These are phyloP conservation scores for Fulvia fulva DNA, from an alignment of 2,329 filamentous ascomycete species.

Conservation along the genomic window DNA sequence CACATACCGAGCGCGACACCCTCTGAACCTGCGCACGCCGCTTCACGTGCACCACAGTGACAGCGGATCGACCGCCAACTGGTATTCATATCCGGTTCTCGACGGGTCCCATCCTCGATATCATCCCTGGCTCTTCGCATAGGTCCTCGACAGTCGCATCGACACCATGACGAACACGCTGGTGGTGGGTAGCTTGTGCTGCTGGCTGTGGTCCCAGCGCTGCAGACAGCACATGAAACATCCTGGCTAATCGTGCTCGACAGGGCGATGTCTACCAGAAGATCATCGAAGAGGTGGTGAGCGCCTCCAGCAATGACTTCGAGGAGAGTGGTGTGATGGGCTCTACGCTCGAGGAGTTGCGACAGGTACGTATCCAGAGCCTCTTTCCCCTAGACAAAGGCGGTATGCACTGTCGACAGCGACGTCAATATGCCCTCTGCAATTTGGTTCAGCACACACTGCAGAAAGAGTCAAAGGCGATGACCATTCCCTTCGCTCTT, in stretches of 20 bases:
- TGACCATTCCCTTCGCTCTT: conserved; percentile 3
- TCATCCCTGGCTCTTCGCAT: not conserved
- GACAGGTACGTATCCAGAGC: conserved; percentile 59
- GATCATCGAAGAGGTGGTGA: conserved; percentile 71
- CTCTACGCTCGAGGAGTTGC: conserved; percentile 78
- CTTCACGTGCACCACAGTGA: conserved; percentile 1
- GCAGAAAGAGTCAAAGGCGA: not conserved
- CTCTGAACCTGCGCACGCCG: not conserved
- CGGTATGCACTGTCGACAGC: not conserved
- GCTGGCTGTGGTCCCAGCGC: not conserved
- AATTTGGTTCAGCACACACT: not conserved
- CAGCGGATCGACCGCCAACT: not conserved
- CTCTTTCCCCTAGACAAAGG: not conserved
- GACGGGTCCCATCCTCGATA: not conserved
- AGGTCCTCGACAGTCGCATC: not conserved
- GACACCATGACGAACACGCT: conserved; percentile 27
- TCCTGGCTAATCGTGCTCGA: conserved; percentile 17
- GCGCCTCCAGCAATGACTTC: conserved; percentile 79
- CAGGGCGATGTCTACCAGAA: conserved; percentile 79
- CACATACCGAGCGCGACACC: conserved; percentile 8
- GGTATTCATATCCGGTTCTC: not conserved
- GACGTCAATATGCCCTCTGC: not conserved
- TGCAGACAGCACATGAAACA: not conserved
- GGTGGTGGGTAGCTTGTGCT: conserved; percentile 21
- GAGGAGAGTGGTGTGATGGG: conserved; percentile 94